These are phyloP conservation scores for Debaryomyces udenii DNA, from an alignment of 1,139 yeast species.

Conservation along the genomic window DNA sequence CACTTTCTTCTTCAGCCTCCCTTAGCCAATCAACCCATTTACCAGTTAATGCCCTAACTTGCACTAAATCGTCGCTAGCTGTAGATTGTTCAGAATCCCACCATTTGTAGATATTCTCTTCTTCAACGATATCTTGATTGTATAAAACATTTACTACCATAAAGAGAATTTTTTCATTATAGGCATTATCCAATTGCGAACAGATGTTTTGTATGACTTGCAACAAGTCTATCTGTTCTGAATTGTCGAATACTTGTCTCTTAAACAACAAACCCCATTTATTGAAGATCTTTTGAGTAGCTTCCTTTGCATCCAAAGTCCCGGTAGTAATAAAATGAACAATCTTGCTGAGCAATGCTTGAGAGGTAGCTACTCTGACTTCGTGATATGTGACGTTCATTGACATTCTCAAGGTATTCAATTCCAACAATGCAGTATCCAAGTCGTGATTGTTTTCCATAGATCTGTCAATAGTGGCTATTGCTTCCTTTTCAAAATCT, in stretches of 20 bases:
- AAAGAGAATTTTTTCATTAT: constrained; percentile 58
- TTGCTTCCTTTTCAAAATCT: constrained; percentile 83
- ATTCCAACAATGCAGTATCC: constrained; percentile 89
- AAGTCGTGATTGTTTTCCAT: constrained; percentile 88
- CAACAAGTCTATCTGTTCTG: constrained; percentile 77
- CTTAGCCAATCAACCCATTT: constrained; percentile 87
- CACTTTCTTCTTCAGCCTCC: constrained; percentile 74
- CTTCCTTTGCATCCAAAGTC: constrained; percentile 74
- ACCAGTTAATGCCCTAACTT: constrained; percentile 58
- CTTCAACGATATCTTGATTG: constrained; percentile 79
- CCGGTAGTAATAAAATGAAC: constrained; percentile 74
- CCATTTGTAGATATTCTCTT: constrained; percentile 80
- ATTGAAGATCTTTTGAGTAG: constrained; percentile 70
- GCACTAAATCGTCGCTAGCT: constrained; percentile 44
- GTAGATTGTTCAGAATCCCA: constrained; percentile 57
- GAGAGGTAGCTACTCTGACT: constrained; percentile 79
- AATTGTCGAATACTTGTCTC: constrained; percentile 79
- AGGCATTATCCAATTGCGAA: constrained; percentile 28
- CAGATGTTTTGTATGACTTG: constrained; percentile 57
- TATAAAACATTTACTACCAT: constrained; percentile 70
- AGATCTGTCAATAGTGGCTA: constrained; percentile 92
- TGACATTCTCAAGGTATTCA: constrained; percentile 94
- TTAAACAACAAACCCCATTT: constrained; percentile 81
- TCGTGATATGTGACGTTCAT: constrained; percentile 95
- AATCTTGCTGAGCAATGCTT: constrained; percentile 70